A percentile compares a stretch with the other conserved stretches of the same genome.
These are phyloP conservation scores for Sarocladium kiliense DNA, from an alignment of 2,329 filamentous ascomycete genomes.

Conservation along the genomic window DNA sequence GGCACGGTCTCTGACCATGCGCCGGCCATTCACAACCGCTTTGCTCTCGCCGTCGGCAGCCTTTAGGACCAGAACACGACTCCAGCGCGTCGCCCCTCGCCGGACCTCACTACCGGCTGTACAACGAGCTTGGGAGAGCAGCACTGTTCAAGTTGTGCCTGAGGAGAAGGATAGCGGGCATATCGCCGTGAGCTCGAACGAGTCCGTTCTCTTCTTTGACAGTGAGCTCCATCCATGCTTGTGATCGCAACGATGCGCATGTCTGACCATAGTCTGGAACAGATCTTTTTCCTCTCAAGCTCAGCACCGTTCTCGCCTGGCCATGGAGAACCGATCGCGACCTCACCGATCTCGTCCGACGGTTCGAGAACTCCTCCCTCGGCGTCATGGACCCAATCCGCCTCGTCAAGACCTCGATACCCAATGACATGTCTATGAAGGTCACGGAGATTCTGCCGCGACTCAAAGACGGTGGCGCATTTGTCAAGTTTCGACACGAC, in stretches of 20 bases:
- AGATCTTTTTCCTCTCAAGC: slow-evolving; percentile 81
- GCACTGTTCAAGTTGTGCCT: slow-evolving; percentile 11
- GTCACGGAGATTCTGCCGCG: slow-evolving; percentile 79
- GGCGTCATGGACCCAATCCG: slow-evolving; percentile 47
- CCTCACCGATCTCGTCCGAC: slow-evolving; percentile 43
- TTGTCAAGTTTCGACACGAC: slow-evolving; percentile 72
- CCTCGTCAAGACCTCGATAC: slow-evolving; percentile 57
- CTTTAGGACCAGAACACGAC: neutral
- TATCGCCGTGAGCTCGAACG: slow-evolving; percentile 68
- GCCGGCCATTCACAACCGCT: slow-evolving; percentile 1
- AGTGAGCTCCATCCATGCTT: slow-evolving; percentile 49
- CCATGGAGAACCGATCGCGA: slow-evolving; percentile 42
- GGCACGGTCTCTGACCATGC: neutral
- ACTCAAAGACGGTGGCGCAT: slow-evolving; percentile 87
- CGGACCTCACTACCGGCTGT: neutral
- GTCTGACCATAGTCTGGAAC: neutral
- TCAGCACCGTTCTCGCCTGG: slow-evolving; percentile 44
- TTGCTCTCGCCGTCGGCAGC: neutral
- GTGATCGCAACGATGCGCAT: neutral
- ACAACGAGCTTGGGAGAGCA: slow-evolving; percentile 14
- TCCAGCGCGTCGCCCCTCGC: neutral
- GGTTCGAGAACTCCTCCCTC: slow-evolving; percentile 46
- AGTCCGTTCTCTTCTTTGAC: slow-evolving; percentile 85
- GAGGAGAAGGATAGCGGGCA: slow-evolving; percentile 71
- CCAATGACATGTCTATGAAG: slow-evolving; percentile 55